Evolutionary conservation across 495 filamentous ascomycete species (phyloP).

Genomic region (Penicillium coprophilum): DNA sequence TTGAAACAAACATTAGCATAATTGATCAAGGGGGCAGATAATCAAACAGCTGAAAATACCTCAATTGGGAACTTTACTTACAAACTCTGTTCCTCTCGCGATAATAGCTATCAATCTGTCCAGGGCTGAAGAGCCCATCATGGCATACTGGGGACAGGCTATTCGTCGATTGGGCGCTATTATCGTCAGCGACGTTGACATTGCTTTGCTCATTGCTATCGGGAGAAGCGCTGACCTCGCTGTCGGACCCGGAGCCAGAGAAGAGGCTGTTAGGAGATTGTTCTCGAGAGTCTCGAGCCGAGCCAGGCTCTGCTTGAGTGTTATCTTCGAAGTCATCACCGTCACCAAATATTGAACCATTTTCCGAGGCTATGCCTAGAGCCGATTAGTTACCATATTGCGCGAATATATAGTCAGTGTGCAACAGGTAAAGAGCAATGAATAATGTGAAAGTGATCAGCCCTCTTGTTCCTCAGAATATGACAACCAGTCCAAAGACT

Average conservation of each 20-base stretch:
- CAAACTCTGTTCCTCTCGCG: neutral
- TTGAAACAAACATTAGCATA: neutral
- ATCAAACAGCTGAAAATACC: neutral
- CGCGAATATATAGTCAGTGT: neutral
- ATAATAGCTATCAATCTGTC: neutral
- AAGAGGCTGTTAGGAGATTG: neutral
- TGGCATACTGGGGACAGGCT: neutral
- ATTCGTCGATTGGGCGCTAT: neutral
- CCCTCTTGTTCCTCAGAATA: conserved; percentile 18
- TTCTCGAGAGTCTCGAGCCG: neutral
- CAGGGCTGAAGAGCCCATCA: conserved; percentile 1
- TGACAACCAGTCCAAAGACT: conserved; percentile 27
- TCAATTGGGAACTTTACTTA: neutral
- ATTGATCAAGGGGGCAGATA: neutral
- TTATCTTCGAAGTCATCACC: neutral
- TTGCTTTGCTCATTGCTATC: neutral
- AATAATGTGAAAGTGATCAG: neutral
- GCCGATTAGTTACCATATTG: neutral
- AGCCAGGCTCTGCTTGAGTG: neutral
- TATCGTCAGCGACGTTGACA: neutral
- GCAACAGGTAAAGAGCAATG: neutral
- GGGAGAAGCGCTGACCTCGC: neutral
- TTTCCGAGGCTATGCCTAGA: neutral
- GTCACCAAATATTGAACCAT: neutral
- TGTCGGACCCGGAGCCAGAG: neutral